Evolutionary conservation across 78 protist species (phyloP), one percentile per base, ranked within the genome.

Genomic region (Bodo saltans): DNA sequence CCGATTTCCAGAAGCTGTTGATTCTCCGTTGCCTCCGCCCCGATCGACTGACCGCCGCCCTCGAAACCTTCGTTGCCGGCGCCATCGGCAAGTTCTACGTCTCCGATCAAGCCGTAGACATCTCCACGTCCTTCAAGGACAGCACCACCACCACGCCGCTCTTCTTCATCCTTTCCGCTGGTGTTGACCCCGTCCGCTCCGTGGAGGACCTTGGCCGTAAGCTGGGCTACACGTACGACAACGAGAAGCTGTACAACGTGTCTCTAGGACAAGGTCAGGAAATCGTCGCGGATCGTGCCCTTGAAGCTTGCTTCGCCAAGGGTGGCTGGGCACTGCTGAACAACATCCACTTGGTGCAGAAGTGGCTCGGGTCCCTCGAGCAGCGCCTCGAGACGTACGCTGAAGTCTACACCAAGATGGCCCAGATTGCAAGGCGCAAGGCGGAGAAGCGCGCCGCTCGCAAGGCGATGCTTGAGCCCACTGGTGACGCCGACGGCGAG

Each of bases 201-300:
- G 70, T 90, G 81, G 71, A 83, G 70, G 37, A 68, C 75, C 83
- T 83, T 3, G 93, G 91, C 26, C 83, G 86, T 73, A 41, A 41
- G 38, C 30, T 47, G 28, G 91, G 90, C 34, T 73, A 41, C 60
- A 38, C 91, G 21, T 53, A 34, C 3, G 93, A 72, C 53, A 41
- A 52, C 38, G 87, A 53, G 40, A 53, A 53, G 42, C 70, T 90
- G 74, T n/a, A 42, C 67, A 4, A 74, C 42, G 90, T 93, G n/a
- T 89, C 98, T 68, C 93, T 95, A 28, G 98, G 96, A 0, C 94
- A 92, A 76, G 98, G 98, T 37, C 98, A 95, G 83, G 94, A 90
- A 53, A 87, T 84, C 12, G 69, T 88, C 25, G 98, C 96, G 4
- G 90, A 86, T 73, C 35, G 38, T 23, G 85, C 83, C 30, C 85